Evolutionary conservation across 768 basidiomycete genomes (phyloP).

Genomic region (Podaxis sp.): DNA sequence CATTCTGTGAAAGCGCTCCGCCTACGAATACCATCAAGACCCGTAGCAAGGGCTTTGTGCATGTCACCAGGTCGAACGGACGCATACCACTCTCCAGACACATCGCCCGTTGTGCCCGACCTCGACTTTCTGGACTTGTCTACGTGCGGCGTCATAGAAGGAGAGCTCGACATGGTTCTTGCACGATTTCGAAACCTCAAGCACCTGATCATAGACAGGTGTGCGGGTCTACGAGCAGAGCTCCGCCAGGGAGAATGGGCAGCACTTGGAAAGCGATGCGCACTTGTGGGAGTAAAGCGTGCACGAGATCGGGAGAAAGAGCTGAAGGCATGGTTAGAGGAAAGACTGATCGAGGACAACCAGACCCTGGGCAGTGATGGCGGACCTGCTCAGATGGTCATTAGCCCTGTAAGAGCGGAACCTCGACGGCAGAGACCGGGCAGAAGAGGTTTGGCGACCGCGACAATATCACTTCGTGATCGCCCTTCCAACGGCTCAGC

Average conservation of each 20-base stretch:
- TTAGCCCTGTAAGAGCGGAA: not conserved
- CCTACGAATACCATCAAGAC: slow-evolving; percentile 71
- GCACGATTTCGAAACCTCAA: slow-evolving; percentile 47
- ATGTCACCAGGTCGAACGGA: slow-evolving; percentile 14
- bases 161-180: slow-evolving; percentile 55
- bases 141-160: slow-evolving; percentile 55
- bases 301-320: slow-evolving; percentile 68
- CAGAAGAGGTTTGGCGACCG: slow-evolving; percentile 60
- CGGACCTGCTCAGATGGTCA: slow-evolving; percentile 13
- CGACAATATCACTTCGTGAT: slow-evolving; percentile 60
- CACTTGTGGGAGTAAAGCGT: slow-evolving; percentile 56
- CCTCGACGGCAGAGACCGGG: slow-evolving; percentile 36
- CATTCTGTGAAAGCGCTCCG: slow-evolving; percentile 54
- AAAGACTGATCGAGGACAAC: slow-evolving; percentile 23
- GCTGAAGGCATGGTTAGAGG: slow-evolving; percentile 47
- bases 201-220: slow-evolving; percentile 72
- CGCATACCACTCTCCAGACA: slow-evolving; percentile 6
- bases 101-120: slow-evolving; percentile 34
- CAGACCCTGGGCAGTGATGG: slow-evolving; percentile 11
- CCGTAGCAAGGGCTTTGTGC: slow-evolving; percentile 43
- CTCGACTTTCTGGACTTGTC: slow-evolving; percentile 74
- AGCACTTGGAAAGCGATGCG: slow-evolving; percentile 59
- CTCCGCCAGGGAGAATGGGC: slow-evolving; percentile 57
- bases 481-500: slow-evolving; percentile 14
- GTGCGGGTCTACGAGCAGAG: slow-evolving; percentile 52